A percentile compares a stretch with the other conserved stretches of the same genome.
These are phyloP conservation scores for Xylaria hypoxylon DNA, from an alignment of 2,329 filamentous ascomycete species.

Conservation along the genomic window DNA sequence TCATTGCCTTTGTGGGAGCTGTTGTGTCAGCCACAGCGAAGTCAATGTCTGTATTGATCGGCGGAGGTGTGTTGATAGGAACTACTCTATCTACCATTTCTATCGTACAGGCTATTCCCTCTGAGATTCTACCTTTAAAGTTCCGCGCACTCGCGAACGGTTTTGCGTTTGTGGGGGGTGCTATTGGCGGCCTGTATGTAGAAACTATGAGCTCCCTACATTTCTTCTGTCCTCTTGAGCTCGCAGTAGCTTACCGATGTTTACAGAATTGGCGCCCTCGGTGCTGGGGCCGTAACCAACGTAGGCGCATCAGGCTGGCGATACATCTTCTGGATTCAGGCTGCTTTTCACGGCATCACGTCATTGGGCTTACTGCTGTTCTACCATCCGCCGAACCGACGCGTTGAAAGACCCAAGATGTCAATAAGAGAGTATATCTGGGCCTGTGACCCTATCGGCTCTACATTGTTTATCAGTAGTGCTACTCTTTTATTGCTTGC, in stretches of 20 bases:
- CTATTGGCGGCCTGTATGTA: slow-evolving; percentile 63
- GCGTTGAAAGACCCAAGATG: slow-evolving; percentile 54
- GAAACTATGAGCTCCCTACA: neutral
- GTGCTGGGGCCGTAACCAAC: slow-evolving; percentile 65
- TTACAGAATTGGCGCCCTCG: slow-evolving; percentile 60
- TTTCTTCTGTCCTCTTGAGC: neutral
- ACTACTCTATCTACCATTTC: slow-evolving; percentile 65
- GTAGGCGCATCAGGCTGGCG: slow-evolving; percentile 61
- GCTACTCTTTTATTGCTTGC: slow-evolving; percentile 59
- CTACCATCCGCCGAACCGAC: slow-evolving; percentile 58
- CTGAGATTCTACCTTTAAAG: slow-evolving; percentile 67
- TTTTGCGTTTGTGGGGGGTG: slow-evolving; percentile 62
- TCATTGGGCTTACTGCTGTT: slow-evolving; percentile 60
- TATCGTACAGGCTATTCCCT: slow-evolving; percentile 67
- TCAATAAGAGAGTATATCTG: slow-evolving; percentile 56
- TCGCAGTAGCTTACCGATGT: neutral
- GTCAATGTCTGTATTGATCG: slow-evolving; percentile 67
- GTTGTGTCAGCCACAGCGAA: slow-evolving; percentile 66
- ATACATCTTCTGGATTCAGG: slow-evolving; percentile 70
- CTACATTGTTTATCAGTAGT: slow-evolving; percentile 56
- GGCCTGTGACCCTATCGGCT: slow-evolving; percentile 62
- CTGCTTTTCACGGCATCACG: slow-evolving; percentile 62
- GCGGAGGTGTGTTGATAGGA: slow-evolving; percentile 68
- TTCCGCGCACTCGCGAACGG: slow-evolving; percentile 68
- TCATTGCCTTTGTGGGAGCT: slow-evolving; percentile 65